Base-by-base conservation (phyloP, 805 yeast genomes). In the Saccharomycopsis sp. region DNA sequence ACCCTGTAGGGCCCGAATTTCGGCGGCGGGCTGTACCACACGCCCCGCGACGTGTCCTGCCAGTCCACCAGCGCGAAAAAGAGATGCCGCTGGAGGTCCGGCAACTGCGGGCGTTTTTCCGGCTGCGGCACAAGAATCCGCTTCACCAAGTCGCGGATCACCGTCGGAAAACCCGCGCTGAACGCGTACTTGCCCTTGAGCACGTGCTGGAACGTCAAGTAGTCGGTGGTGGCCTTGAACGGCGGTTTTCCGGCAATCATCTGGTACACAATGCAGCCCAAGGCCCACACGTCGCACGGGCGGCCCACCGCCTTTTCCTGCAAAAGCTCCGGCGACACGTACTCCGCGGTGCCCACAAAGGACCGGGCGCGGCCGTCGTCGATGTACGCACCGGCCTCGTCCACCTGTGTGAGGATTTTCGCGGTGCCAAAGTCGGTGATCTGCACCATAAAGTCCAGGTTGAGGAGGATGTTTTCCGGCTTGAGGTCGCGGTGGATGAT, bases 261-360 rank as follows among this genome's bases (percentile, higher is more conserved):
- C 70, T 94, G 98, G 71, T 91, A 92, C 0, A 94, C 75, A 2
- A 94, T 92, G 69, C 98, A 91, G 0, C 99, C 99, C 71, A 97
- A 88, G 20, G 98, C 91, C 99, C 99, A 94, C 15, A 94, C 84
- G 72, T 94, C 99, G 1, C 97, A 87, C 0, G 98, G 97, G 65
- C 85, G 86, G 1, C 98, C 97, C 0, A 90, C 89, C 57, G 82
- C 84, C 65, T 86, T 87, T 65, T 80, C 87, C 62, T 85, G 89
- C 59, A 88, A 73, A 44, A 88, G 72, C 65, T 88, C 96, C 0
- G 96, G 95, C 0, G 91, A 84, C 4, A 87, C 91, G 64, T 87
- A 87, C 64, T 87, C 92, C 0, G 92, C 92, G 0, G 92, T 87
- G 2, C 96, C 96, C 29, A 88, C 95, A 71, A 88, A 88, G 0